Evolutionary conservation across 2,329 filamentous ascomycete species (phyloP), one percentile per base, ranked within the genome.

Genomic region (Alternaria arborescens): DNA sequence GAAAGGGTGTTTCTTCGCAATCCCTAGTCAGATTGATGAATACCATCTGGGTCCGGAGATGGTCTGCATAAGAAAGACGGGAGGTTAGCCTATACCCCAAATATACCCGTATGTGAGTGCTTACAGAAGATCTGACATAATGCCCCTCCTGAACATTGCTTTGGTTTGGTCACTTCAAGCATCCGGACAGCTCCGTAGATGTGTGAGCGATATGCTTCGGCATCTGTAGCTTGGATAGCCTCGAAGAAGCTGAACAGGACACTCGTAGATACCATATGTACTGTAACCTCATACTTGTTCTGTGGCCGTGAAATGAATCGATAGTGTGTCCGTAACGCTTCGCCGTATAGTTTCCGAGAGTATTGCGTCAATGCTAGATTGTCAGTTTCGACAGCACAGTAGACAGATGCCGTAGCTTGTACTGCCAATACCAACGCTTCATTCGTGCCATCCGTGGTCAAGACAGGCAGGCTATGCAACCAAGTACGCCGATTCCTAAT

Each of bases 211-310:
- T 77, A 77, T 3, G 69, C 73, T 14, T 69, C 60, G 8, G 67
- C 61, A 10, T 66, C 72, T 5, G 75, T 76, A 3, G 69, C 60
- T 20, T 71, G 68, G 71, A 77, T 75, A 5, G 72, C 69, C 41
- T 77, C 74, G 42, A 76, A 76, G 14, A 77, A 63, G 20, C 71
- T 73, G 8, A 76, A 63, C 22, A 76, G 60, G 3, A 77, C 68
- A 11, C 70, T 70, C 8, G 73, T 77, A 4, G 69, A 77, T 4
- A 77, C 62, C 67, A 74, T 73, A 26, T 74, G 72, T n/a, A 73
- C 50, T 0, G 72, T 74, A n/a, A 73, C 44, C 7, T 64, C 59
- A 42, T 58, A 14, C 32, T 44, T 60, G 7, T 60, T 56, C 38
- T 60, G 55, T 6, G 58, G 26, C 4, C 42, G 42, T 20, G 60